Evolutionary conservation across 1,284 basidiomycete genomes (phyloP).

Genomic region (Melampsora abietis-canadensis): DNA sequence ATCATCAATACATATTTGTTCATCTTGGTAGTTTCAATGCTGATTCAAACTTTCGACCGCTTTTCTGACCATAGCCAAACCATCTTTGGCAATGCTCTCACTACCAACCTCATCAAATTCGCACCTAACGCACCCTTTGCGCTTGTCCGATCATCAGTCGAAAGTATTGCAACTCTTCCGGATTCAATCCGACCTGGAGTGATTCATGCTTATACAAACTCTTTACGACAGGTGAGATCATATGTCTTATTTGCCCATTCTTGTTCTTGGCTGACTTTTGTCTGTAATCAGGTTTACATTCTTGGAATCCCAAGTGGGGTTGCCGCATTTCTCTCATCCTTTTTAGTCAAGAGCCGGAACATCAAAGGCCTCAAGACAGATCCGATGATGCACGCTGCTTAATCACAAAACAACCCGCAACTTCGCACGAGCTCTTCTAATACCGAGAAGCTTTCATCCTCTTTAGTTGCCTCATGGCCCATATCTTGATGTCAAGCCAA

Average conservation of each 20-base stretch:
- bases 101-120: not conserved
- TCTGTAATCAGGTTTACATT: not conserved
- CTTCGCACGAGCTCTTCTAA: no score
- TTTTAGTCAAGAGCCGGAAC: slow-evolving; percentile 4
- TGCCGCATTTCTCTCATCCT: not conserved
- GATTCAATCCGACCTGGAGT: slow-evolving; percentile 3
- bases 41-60: no score
- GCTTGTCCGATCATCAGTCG: slow-evolving; percentile 5
- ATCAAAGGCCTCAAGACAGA: slow-evolving; percentile 7
- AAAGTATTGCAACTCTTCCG: slow-evolving; percentile 1
- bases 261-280: not conserved
- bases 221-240: not conserved
- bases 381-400: slow-evolving; percentile 1
- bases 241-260: no score
- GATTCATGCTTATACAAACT: slow-evolving; percentile 1
- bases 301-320: slow-evolving; percentile 1
- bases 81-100: slow-evolving; percentile 3
- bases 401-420: not conserved
- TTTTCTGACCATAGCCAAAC: not conserved
- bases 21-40: not conserved
- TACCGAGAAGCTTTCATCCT: no score
- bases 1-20: not conserved
- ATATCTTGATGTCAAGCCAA: no score
- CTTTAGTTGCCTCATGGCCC: no score
- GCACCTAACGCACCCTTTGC: slow-evolving; percentile 1